Evolutionary conservation across 805 yeast genomes (phyloP).

Genomic region (Millerozyma acaciae): DNA sequence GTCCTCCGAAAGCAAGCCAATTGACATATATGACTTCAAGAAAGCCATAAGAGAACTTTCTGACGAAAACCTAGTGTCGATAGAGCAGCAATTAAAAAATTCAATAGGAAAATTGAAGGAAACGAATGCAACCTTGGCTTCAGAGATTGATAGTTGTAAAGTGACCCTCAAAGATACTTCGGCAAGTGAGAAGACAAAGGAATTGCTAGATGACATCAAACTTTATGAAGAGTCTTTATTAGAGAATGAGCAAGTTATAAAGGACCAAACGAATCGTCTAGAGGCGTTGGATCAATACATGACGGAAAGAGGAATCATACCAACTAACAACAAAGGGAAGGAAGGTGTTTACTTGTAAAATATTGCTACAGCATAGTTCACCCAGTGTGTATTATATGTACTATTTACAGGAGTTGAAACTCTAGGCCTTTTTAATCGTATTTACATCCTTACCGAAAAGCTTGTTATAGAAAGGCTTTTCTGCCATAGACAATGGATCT

Average conservation of each 20-base stretch:
- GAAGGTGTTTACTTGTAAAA: conserved; percentile 17
- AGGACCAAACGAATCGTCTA: conserved; percentile 47
- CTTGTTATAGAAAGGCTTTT: conserved; percentile 39
- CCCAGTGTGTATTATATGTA: conserved; percentile 4
- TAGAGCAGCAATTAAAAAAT: conserved; percentile 21
- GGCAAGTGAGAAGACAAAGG: conserved; percentile 15
- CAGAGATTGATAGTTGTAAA: conserved; percentile 30
- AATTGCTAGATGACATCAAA: conserved; percentile 42
- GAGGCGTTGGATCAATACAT: conserved; percentile 46
- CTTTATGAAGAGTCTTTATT: conserved; percentile 51
- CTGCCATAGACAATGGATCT: conserved; percentile 48
- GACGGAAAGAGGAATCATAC: conserved; percentile 31
- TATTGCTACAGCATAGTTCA: conserved; percentile 2
- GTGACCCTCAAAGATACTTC: conserved; percentile 6
- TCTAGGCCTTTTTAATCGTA: conserved; percentile 18
- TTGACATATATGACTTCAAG: conserved; percentile 41
- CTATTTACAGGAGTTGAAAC: conserved; percentile 7
- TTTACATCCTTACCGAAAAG: conserved; percentile 35
- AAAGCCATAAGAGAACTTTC: conserved; percentile 52
- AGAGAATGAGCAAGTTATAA: conserved; percentile 55
- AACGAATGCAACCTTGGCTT: conserved; percentile 47
- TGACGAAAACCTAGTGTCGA: conserved; percentile 26
- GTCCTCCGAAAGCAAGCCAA: conserved; percentile 17
- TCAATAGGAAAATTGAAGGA: conserved; percentile 47
- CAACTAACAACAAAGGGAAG: conserved; percentile 3